A percentile compares a stretch with the other conserved stretches of the same genome.
These are phyloP conservation scores for Dysphania ambrosioides DNA, from an alignment of 148 eudicot species.

Conservation along the genomic window DNA sequence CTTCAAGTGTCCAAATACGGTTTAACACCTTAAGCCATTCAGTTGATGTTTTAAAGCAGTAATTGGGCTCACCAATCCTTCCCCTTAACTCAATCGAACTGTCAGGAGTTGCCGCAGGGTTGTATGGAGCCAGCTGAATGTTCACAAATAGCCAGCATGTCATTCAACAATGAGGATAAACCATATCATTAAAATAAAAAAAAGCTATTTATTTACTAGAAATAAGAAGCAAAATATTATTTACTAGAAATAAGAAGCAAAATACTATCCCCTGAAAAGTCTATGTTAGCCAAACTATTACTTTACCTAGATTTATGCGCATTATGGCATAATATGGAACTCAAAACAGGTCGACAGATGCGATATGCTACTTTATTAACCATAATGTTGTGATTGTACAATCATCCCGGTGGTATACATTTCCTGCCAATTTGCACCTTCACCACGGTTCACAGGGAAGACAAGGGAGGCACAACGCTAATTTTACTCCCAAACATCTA, in stretches of 20 bases:
- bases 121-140: conserved; percentile 70
- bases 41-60: conserved; percentile 80
- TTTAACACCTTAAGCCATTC: conserved; percentile 86
- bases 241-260: not conserved
- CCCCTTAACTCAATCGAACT: conserved; percentile 74
- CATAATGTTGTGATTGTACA: not conserved
- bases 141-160: not conserved
- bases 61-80: conserved; percentile 54
- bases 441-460: not conserved
- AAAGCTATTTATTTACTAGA: no score
- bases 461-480: not conserved
- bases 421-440: not conserved
- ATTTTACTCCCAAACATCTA: not conserved
- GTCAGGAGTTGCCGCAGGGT: conserved; percentile 75
- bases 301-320: not conserved
- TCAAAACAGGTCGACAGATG: not conserved
- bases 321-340: not conserved
- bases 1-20: conserved; percentile 93
- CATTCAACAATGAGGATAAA: not conserved
- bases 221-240: not conserved
- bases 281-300: not conserved
- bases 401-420: not conserved
- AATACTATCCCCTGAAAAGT: not conserved
- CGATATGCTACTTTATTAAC: not conserved
- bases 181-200: not conserved